Base-by-base conservation (phyloP, 257 asterid species). In the Solanum gandarillasii region DNA sequence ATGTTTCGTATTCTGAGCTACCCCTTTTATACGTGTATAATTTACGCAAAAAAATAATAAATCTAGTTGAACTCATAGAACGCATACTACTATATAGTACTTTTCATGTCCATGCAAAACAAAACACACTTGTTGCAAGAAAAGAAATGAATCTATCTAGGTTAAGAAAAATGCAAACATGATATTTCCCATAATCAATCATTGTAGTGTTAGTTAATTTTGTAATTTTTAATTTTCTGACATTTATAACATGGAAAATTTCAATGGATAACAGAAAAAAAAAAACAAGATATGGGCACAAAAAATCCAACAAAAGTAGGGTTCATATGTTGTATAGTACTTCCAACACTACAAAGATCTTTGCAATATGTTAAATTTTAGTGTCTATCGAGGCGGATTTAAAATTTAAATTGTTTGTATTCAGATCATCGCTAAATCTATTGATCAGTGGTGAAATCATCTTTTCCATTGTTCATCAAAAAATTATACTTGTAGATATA, bases 251-350 rank as follows among this genome's bases (percentile, higher is more conserved):
- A 87, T 87, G 89, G 72, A 67, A 82, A 75, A 82, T 60, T 21
- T 43, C 55, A 39, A 82, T 35, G 89, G 16, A 82, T 58, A 41
- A 21, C 9, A 75, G 89, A 86, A 67, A 90, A 87, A 87, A 89
- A 87, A 92, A n/a, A n/a, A n/a, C 91, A 93, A 88, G 87, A 86
- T 79, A 93, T 93, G 96, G 96, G 94, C 90, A 85, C 71, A 48
- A 74, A 8, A 65, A 87, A 88, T 84, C 81, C 84, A 76, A 83
- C 83, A 89, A 83, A 88, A 88, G 89, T 87, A 43, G 83, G 83
- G 70, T 72, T 86, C 85, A 83, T 83, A 88, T 89, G 76, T 84
- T 90, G 94, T 89, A 58, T 65, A 91, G n/a, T n/a, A n/a, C 92
- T 89, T 38, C 55, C 86, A 86, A 74, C 85, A 87, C 86, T 86